Evolutionary conservation across 2,329 filamentous ascomycete genomes (phyloP), one percentile per base, ranked within the genome.

Genomic region (Arthrobotrys musiformis): DNA sequence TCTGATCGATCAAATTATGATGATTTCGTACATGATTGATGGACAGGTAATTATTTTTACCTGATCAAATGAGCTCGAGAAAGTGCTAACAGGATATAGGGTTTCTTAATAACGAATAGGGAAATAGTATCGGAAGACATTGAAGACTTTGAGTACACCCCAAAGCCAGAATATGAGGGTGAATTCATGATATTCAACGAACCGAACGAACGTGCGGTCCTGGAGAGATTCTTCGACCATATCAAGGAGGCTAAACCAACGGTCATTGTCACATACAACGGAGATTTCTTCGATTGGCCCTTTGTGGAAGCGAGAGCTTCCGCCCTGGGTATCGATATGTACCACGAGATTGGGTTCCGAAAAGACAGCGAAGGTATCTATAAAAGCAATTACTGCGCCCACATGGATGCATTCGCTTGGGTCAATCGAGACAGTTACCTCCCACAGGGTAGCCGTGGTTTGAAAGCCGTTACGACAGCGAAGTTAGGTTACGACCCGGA

Each of bases 11-110:
- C 94, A 97, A 83, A 91, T 99, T 82, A 99, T 99, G 94, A 99
- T 99, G 95, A 94, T 99, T 83, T 99, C 96, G 33, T 99, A 99
- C 86, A 99, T 99, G 96, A 98, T 99, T 81, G 95, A 99, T 81
- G 96, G 95, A 0, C 94, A 97, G 63, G 79, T 79, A 70, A 28
- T 50, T 19, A 9, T 42, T 42, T 7, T 3, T 15, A 19, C 42
- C 17, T 8, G 48, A 26, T 22, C 13, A 0, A 44, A 37, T 7
- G 22, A 8, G 37, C 13, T 35, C 2, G 26, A 19, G 33, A 22
- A 30, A n/a, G 42, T 48, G 40, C 60, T 70, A 35, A 73, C 44
- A 4, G 22, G 9, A 48, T 42, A 15, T 52, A 81, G 84, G 95
- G 95, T 3, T 99, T 98, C 81, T 86, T 99, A 37, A 98, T 99